Conservation (phyloP, 2,329 filamentous ascomycete species). For the Sarocladiaceae sp. region DNA sequence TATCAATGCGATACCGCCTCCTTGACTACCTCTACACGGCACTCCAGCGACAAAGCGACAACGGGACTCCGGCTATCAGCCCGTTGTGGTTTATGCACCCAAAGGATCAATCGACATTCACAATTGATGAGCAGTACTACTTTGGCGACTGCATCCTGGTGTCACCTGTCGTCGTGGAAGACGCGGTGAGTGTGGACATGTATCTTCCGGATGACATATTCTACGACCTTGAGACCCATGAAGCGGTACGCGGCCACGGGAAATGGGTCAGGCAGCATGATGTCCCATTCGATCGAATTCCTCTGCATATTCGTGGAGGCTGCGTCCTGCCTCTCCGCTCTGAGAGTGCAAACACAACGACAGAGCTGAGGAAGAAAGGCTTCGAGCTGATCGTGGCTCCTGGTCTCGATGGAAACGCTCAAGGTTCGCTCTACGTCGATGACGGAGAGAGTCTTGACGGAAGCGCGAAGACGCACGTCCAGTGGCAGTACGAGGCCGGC, state of each 20-base stretch:
- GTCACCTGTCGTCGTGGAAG: constrained; percentile 40
- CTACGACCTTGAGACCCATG: constrained; percentile 46
- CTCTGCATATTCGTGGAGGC: constrained; percentile 61
- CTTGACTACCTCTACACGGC: constrained; percentile 75
- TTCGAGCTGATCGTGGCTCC: constrained; percentile 68
- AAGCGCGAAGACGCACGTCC: constrained; percentile 45
- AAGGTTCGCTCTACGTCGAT: constrained; percentile 67
- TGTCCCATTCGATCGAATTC: constrained; percentile 45
- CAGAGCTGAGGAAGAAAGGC: constrained; percentile 54
- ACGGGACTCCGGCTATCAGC: constrained; percentile 62
- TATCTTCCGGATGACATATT: constrained; percentile 46
- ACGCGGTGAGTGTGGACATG: constrained; percentile 34
- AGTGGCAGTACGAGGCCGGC: constrained; percentile 53
- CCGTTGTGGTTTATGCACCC: constrained; percentile 70
- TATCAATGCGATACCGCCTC: constrained; percentile 64
- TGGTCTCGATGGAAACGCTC: constrained; percentile 55
- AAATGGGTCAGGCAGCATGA: constrained; percentile 23
- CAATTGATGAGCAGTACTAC: constrained; percentile 44
- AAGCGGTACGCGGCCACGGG: constrained; percentile 35
- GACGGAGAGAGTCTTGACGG: constrained; percentile 66
- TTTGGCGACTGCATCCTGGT: constrained; percentile 42
- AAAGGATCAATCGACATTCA: constrained; percentile 36
- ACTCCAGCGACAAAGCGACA: constrained; percentile 53
- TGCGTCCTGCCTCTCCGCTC: constrained; percentile 56
- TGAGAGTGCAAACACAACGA: constrained; percentile 56